Evolutionary conservation across 768 basidiomycete species (phyloP).

Genomic region (Pleurotus cornucopiae): DNA sequence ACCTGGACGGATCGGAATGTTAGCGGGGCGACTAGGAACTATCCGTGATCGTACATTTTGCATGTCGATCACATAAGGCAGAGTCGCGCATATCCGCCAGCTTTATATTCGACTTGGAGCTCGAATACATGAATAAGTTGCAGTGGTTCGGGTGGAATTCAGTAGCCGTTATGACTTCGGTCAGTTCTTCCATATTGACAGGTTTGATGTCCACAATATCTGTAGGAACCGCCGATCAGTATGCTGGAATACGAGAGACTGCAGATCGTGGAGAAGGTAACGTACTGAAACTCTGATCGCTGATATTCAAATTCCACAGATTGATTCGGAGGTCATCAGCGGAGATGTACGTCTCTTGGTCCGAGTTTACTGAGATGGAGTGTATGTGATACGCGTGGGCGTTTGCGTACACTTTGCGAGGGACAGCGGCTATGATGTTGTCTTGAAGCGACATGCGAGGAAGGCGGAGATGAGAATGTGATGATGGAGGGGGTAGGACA

Average conservation of each 20-base stretch:
- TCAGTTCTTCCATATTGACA: constrained; percentile 99
- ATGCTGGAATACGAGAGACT: not conserved
- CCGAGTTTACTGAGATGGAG: constrained; percentile 98
- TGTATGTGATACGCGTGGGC: constrained; percentile 99
- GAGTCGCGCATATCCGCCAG: constrained; percentile 99
- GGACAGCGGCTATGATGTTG: constrained; percentile 97
- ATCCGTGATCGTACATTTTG: constrained; percentile 69
- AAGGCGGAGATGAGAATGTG: constrained; percentile 64
- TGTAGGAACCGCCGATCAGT: constrained; percentile 23
- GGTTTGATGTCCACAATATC: constrained; percentile 99
- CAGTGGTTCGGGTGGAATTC: constrained; percentile 98
- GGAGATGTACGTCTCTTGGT: constrained; percentile 98
- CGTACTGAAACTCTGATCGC: constrained; percentile 98
- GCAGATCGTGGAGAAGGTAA: constrained; percentile 14
- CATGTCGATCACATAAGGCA: constrained; percentile 92
- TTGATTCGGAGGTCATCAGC: constrained; percentile 98
- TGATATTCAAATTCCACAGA: constrained; percentile 97
- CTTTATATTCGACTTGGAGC: constrained; percentile 99
- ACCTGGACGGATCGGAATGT: constrained; percentile 43
- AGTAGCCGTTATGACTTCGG: constrained; percentile 99
- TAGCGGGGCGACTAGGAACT: constrained; percentile 10
- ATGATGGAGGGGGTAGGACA: constrained; percentile 57
- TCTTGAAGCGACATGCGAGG: constrained; percentile 94
- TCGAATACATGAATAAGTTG: constrained; percentile 99
- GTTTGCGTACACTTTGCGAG: constrained; percentile 97